Conservation (phyloP, 2,329 filamentous ascomycete species). For the Ophiostoma sp. region DNA sequence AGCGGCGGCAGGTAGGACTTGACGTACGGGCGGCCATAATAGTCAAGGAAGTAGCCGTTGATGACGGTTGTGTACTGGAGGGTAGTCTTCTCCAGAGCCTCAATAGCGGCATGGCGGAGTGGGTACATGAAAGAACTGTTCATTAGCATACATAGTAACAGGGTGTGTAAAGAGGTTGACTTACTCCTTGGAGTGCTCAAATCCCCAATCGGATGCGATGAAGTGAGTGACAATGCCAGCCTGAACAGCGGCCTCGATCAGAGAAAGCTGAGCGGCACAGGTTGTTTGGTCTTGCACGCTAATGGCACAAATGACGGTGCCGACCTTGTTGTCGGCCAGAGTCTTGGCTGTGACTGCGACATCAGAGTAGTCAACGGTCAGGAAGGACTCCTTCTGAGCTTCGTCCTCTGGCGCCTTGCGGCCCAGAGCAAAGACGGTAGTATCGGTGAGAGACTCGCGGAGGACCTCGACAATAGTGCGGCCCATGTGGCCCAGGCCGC, state of each 20-base stretch:
- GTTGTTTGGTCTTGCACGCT: constrained; percentile 35
- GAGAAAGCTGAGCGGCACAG: constrained; percentile 41
- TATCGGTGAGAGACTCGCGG: constrained; percentile 35
- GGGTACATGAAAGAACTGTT: background rate
- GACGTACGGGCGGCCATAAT: constrained; percentile 43
- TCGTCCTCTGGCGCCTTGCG: constrained; percentile 37
- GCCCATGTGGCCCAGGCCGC: constrained; percentile 27
- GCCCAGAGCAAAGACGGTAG: constrained; percentile 44
- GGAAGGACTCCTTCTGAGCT: constrained; percentile 31
- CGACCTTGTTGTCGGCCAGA: constrained; percentile 42
- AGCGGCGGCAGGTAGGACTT: constrained; percentile 42
- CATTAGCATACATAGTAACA: background rate
- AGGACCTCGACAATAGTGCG: constrained; percentile 46
- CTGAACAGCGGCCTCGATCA: constrained; percentile 46
- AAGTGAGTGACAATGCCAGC: constrained; percentile 43
- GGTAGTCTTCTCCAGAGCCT: constrained; percentile 34
- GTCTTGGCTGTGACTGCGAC: constrained; percentile 30
- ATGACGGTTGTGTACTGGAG: constrained; percentile 43
- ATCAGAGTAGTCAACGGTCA: constrained; percentile 36
- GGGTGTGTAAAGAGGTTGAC: too few species aligned
- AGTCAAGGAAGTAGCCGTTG: constrained; percentile 50
- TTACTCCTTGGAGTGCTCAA: constrained; percentile 37
- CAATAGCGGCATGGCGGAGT: background rate
- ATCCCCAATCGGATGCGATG: constrained; percentile 46
- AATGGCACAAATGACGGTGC: constrained; percentile 49